Evolutionary conservation across 176 grass and related monocot species (phyloP).

Genomic region (Carex kokanica): DNA sequence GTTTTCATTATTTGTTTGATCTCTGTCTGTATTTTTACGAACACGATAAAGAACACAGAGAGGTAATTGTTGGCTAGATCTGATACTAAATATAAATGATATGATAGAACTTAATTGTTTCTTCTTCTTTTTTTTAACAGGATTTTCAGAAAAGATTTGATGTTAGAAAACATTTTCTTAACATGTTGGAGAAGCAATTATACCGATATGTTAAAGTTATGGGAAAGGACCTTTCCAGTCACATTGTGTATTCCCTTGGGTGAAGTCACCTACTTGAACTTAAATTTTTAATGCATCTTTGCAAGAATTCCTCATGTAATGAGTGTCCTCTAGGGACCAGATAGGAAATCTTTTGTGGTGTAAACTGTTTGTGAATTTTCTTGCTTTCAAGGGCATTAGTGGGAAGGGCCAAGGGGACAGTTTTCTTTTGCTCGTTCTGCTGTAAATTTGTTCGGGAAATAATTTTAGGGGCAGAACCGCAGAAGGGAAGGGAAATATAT

Average conservation of each 20-base stretch:
- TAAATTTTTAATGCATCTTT: neutral
- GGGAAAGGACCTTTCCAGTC: conserved; percentile 62
- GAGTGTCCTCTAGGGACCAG: neutral
- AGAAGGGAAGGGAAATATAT: neutral
- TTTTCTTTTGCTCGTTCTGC: neutral
- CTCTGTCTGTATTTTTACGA: neutral
- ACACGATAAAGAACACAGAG: neutral
- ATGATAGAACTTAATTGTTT: conserved; percentile 11
- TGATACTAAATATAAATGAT: neutral
- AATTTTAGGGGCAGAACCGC: neutral
- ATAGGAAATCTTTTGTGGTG: neutral
- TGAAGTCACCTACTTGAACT: conserved; percentile 23
- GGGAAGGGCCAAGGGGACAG: neutral
- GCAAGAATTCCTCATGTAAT: neutral
- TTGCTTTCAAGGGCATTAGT: neutral
- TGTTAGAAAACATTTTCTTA: conserved; percentile 38
- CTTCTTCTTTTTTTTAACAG: conserved; percentile 33
- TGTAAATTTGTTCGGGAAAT: neutral
- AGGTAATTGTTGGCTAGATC: neutral
- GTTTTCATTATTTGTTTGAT: neutral
- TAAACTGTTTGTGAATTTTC: neutral
- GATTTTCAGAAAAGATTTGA: conserved; percentile 55
- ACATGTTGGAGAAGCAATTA: conserved; percentile 49
- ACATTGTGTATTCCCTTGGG: conserved; percentile 50
- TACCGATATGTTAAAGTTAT: conserved; percentile 51